Base-by-base conservation (phyloP, 768 basidiomycete species). In the Rhodotorula kratochvilovae region DNA sequence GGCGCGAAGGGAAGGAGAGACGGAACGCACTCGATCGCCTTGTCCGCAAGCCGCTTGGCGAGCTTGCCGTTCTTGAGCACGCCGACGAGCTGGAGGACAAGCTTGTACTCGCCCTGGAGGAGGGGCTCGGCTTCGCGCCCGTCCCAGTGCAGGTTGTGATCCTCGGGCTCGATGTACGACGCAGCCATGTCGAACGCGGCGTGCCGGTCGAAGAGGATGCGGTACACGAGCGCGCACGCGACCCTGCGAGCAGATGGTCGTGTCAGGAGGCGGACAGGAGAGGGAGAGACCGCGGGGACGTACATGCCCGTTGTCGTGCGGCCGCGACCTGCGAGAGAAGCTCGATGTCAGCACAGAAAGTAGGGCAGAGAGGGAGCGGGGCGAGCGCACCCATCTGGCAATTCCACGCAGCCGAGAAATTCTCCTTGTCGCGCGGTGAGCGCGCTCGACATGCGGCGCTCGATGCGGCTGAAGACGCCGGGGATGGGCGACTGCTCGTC, bases 401-500 rank as follows among this genome's bases (percentile, higher is more conserved):
- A 76, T 98, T 98, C 83, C 96, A 97, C 57, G 78, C 88, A 73
- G 43, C 8, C 48, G 51, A 62, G 53, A 39, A 1, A 31, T 61
- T 10, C 51, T 45, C 57, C 39, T 63, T 45, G 16, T 43, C 45
- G 16, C 63, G 39, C 51, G 1, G 50, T 29, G 84, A 68, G 84
- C 77, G 79, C 85, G 25, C 48, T 56, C 3, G 79, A 84, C 11
- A 97, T 85, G 45, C 93, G 86, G 35, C 87, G 85, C 36, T 95
- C 82, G 53, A 99, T 83, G 63, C 89, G 88, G 31, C 85, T 86
- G 29, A 97, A 85, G 10, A 92, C 91, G 53, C 84, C 89, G 0
- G 96, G 96, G 27, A 98, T 84, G 1, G 95, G 95, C 1, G 94
- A 92, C 82, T 95, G 94, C 79, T 99, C 95, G 76, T 98, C 95